These are phyloP conservation scores for Penicillium simplicissimum DNA, from an alignment of 495 filamentous ascomycete genomes.

Conservation along the genomic window DNA sequence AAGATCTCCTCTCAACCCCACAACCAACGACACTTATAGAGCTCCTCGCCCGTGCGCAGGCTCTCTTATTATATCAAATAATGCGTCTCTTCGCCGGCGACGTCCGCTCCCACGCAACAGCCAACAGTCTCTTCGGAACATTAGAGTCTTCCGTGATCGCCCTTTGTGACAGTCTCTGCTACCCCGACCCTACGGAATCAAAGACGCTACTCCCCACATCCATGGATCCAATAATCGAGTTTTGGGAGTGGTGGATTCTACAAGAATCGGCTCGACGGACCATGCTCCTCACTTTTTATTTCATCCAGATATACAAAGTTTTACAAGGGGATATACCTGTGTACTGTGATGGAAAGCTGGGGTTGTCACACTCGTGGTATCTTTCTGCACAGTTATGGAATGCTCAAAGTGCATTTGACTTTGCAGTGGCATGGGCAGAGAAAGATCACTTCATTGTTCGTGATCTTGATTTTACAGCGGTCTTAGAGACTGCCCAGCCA, in stretches of 20 bases:
- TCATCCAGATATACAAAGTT: conserved; percentile 39
- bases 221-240: conserved; percentile 29
- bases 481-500: conserved; percentile 33
- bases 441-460: conserved; percentile 46
- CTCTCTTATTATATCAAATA: conserved; percentile 42
- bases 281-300: conserved; percentile 42
- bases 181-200: conserved; percentile 18
- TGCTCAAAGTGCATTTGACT: conserved; percentile 44
- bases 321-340: conserved; percentile 29
- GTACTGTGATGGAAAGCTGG: conserved; percentile 36
- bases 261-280: conserved; percentile 52
- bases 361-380: conserved; percentile 42
- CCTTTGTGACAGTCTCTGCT: conserved; percentile 19
- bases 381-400: conserved; percentile 51
- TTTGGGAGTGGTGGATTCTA: conserved; percentile 47
- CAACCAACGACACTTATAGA: conserved; percentile 30
- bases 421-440: conserved; percentile 48
- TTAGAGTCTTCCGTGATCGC: conserved; percentile 32
- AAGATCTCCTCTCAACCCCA: conserved; percentile 37
- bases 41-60: conserved; percentile 32
- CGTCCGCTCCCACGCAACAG: conserved; percentile 47
- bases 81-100: conserved; percentile 61
- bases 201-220: conserved; percentile 16
- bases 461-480: conserved; percentile 37
- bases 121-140: conserved; percentile 46